Evolutionary conservation across 2,329 filamentous ascomycete species (phyloP), one percentile per base, ranked within the genome.

Genomic region (Aspergillus ochraceoroseus): DNA sequence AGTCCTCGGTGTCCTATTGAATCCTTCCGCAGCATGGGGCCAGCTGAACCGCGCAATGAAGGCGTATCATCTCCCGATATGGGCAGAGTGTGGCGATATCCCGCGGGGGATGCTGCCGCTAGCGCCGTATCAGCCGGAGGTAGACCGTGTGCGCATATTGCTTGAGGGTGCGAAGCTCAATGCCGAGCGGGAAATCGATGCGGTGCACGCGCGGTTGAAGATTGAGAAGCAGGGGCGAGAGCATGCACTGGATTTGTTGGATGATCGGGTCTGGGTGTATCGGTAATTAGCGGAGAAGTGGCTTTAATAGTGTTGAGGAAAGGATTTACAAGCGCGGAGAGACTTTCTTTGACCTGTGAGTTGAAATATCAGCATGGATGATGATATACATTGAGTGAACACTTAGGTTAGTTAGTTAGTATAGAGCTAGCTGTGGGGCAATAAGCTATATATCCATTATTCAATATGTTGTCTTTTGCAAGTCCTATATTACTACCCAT

Each of bases 221-320:
- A 23, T 43, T 4, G 34, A 43, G 34, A 11, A 34, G 23, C 18
- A 17, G 8, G 41, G 41, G 5, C 26, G 30, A 9, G 29, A 38
- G 28, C 8, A 22, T 9, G 41, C 41, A 23, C 19, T 43, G 34
- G 41, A 43, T 38, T 26, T 43, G 34, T 14, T 43, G 18, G 41
- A 43, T 43, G 41, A 43, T 38, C 30, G 41, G 29, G 22, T 38
- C 30, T 43, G 22, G 22, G 41, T 43, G 31, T 43, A 43, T 43
- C 34, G 41, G 17, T 40, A 38, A n/a, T n/a, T n/a, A n/a, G n/a
- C n/a, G n/a, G n/a, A n/a, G n/a, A n/a, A n/a, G n/a, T n/a, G n/a
- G n/a, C n/a, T n/a, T n/a, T n/a, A n/a, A n/a, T n/a, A n/a, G n/a
- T n/a, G n/a, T n/a, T n/a, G n/a, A n/a, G n/a, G n/a, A n/a, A n/a